These are phyloP conservation scores for Russula vinacea DNA, from an alignment of 768 basidiomycete species.

Conservation along the genomic window DNA sequence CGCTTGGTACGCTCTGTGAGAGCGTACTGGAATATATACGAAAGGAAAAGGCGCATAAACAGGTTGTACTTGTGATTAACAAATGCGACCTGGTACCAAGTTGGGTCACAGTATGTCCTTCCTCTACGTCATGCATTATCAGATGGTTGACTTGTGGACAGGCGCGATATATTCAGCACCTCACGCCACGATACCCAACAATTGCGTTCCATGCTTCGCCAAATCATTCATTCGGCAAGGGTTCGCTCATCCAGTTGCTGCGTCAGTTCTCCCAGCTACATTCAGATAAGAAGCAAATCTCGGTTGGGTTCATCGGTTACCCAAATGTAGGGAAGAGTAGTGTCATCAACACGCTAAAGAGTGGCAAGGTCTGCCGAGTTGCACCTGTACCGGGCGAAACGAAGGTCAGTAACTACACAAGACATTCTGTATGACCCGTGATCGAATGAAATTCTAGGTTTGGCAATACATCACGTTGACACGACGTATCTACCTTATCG, in stretches of 20 bases:
- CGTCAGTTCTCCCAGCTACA: slow-evolving; percentile 96
- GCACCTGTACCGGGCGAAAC: slow-evolving; percentile 98
- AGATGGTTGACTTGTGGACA: slow-evolving; percentile 34
- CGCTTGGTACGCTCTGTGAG: slow-evolving; percentile 91
- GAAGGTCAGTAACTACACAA: slow-evolving; percentile 45
- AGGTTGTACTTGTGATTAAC: slow-evolving; percentile 94
- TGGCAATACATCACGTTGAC: slow-evolving; percentile 99
- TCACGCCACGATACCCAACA: slow-evolving; percentile 92
- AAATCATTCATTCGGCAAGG: slow-evolving; percentile 98
- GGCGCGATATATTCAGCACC: slow-evolving; percentile 95
- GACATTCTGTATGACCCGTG: neutral
- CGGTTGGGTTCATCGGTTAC: slow-evolving; percentile 96
- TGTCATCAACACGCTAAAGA: slow-evolving; percentile 98
- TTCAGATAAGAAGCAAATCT: slow-evolving; percentile 99
- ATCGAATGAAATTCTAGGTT: slow-evolving; percentile 43
- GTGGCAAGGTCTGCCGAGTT: slow-evolving; percentile 93
- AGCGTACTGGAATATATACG: slow-evolving; percentile 88
- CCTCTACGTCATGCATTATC: neutral
- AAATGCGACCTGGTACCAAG: slow-evolving; percentile 98
- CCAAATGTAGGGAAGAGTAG: slow-evolving; percentile 97
- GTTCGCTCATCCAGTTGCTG: slow-evolving; percentile 93
- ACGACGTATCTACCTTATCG: slow-evolving; percentile 95
- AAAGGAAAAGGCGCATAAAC: slow-evolving; percentile 97
- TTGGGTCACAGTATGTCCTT: slow-evolving; percentile 87
- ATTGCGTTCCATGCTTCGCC: slow-evolving; percentile 99